Base-by-base conservation (phyloP, 257 asterid genomes). In the Fraxinus quadrangulata region DNA sequence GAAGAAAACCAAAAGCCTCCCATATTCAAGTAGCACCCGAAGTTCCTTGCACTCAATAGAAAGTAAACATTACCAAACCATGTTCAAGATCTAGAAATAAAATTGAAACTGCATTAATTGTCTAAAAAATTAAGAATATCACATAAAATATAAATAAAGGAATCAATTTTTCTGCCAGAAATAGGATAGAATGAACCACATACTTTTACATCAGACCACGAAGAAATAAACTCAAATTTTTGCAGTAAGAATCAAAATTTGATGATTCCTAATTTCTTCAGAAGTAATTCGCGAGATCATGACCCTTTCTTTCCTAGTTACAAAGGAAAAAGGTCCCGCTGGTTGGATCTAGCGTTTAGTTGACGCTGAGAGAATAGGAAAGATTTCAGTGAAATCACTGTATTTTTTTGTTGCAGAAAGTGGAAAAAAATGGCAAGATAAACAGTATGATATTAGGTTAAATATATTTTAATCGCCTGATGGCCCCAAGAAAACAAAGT, bases 401-500 rank as follows among this genome's bases (percentile, higher is more conserved):
- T 59, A 51, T 14, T 6, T 59, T 59, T 21, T 21, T 59, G 26
- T 5, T n/a, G 30, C 67, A 61, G 67, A 61, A 23, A 61, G 9
- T 0, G 10, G 65, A 23, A 23, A 8, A 2, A 61, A 61, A 61
- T 61, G 30, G 67, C 67, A 23, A 61, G 16, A 61, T 23, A 61
- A 61, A 23, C 16, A 61, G 67, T 23, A 23, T 24, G 24, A 61
- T 21, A 61, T 61, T 61, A 23, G 33, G 67, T 61, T 61, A 59
- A 6, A 19, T n/a, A 59, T 59, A 19, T 72, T 71, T 40, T 59
- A 71, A 65, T 65, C 78, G 23, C 63, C 11, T 16, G 71, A 72
- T 24, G 61, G 67, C 74, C 74, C 51, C 3, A 72, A 66, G 26
- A 19, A 23, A 10, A 37, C 6, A 6, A 24, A 31, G 39, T 4